Percentiles rank a stretch among this genome's conserved stretches.
Conservation (phyloP, 2,329 filamentous ascomycete species). For the Tolypocladium sp. region DNA sequence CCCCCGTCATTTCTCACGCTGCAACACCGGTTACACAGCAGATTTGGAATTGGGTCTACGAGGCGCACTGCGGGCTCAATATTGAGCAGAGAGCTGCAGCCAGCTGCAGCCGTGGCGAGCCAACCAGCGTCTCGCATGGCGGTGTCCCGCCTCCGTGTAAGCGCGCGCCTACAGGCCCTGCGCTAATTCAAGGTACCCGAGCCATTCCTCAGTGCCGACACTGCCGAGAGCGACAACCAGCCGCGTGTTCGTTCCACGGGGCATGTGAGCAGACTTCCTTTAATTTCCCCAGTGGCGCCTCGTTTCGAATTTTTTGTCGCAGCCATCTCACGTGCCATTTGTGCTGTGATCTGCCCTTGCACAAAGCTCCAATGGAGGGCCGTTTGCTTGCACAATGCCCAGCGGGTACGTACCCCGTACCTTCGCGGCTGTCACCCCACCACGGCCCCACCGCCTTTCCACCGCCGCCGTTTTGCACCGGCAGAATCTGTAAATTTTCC, state of each 20-base stretch:
- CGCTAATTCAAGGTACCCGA: neutral
- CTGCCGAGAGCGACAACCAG: neutral
- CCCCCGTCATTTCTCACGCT: neutral
- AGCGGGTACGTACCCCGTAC: neutral
- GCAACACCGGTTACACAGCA: neutral
- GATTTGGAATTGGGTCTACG: neutral
- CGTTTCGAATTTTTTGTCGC: neutral
- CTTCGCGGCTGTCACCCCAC: neutral
- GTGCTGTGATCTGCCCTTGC: neutral
- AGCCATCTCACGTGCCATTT: neutral
- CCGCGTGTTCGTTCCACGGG: neutral
- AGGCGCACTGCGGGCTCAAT: neutral
- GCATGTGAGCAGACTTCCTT: neutral
- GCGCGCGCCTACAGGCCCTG: conserved; percentile 6
- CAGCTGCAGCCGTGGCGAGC: neutral
- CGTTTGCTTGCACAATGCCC: neutral
- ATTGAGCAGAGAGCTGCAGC: neutral
- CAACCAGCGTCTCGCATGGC: neutral
- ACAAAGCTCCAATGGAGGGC: neutral
- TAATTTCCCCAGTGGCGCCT: neutral
- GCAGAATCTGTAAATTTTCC: neutral
- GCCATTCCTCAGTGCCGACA: too few relatives aligned
- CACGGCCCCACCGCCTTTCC: neutral
- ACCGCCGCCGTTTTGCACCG: neutral
- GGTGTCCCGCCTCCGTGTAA: neutral